These are phyloP conservation scores for Hanseniaspora taiwanica DNA, from an alignment of 805 yeast genomes.

Conservation along the genomic window DNA sequence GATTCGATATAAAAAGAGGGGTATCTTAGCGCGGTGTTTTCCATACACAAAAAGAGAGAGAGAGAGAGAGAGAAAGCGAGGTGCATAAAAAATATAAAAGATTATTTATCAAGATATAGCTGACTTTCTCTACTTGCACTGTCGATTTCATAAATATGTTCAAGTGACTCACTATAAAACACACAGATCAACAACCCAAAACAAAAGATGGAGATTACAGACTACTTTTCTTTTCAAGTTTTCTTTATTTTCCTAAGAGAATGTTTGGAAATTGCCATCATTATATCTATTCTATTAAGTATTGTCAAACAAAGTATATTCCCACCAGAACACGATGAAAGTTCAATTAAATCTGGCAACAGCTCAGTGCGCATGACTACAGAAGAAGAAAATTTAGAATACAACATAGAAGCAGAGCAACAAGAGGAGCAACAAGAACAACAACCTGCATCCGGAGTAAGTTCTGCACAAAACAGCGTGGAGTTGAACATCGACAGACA, in stretches of 20 bases:
- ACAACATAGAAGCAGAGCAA: slow-evolving; percentile 4
- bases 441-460: slow-evolving; percentile 1
- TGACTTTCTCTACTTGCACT: too few relatives aligned
- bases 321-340: slow-evolving; percentile 12
- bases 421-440: slow-evolving; percentile 8
- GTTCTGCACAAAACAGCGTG: slow-evolving; percentile 18
- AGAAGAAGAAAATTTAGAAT: slow-evolving; percentile 1
- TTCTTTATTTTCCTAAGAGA: slow-evolving; percentile 64
- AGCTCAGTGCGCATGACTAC: neutral
- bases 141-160: too few relatives aligned
- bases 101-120: too few relatives aligned
- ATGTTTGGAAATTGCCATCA: slow-evolving; percentile 64
- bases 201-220: slow-evolving; percentile 23
- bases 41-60: too few relatives aligned
- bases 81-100: too few relatives aligned
- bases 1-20: too few relatives aligned
- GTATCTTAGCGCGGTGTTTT: too few relatives aligned
- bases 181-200: neutral
- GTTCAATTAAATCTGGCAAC: neutral
- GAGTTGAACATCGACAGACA: slow-evolving; percentile 20
- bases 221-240: slow-evolving; percentile 56
- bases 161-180: neutral
- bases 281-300: slow-evolving; percentile 59
- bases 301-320: slow-evolving; percentile 50
- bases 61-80: too few relatives aligned